Conservation (phyloP, 73 alveolate genomes). For the Paramecium octaurelia region DNA sequence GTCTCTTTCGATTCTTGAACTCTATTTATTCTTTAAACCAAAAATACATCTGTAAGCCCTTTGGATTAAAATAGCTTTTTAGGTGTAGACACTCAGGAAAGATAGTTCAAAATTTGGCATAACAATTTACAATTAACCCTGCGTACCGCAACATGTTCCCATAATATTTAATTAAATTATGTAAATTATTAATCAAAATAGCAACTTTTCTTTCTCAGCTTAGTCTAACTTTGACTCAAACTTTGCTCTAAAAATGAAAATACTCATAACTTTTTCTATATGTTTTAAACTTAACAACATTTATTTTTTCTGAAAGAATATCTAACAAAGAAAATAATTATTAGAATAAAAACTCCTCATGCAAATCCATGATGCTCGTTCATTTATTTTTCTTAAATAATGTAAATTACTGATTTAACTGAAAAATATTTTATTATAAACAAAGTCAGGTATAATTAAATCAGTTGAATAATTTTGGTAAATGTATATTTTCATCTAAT, state of each 20-base stretch:
- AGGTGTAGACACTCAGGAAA: neutral
- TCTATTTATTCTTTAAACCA: neutral
- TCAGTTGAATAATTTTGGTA: neutral
- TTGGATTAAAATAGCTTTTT: neutral
- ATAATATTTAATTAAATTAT: neutral
- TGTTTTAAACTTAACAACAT: neutral
- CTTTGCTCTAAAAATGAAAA: neutral
- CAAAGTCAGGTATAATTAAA: neutral
- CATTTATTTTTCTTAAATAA: neutral
- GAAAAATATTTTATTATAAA: too few relatives aligned
- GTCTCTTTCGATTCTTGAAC: neutral
- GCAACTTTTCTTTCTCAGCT: neutral
- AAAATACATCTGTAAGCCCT: slow-evolving; percentile 3
- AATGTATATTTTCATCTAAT: too few relatives aligned
- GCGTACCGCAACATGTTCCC: slow-evolving; percentile 5
- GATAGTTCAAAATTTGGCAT: neutral
- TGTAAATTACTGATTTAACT: neutral
- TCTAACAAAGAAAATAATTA: too few relatives aligned
- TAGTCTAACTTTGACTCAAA: neutral
- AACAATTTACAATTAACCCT: neutral
- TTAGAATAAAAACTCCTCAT: neutral
- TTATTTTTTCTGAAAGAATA: neutral
- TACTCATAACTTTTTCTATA: neutral
- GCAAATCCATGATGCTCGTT: neutral
- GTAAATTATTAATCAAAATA: neutral